Evolutionary conservation across 345 rosid genomes (phyloP), one percentile per base, ranked within the genome.

Genomic region (Eucalyptus erythrocorys): DNA sequence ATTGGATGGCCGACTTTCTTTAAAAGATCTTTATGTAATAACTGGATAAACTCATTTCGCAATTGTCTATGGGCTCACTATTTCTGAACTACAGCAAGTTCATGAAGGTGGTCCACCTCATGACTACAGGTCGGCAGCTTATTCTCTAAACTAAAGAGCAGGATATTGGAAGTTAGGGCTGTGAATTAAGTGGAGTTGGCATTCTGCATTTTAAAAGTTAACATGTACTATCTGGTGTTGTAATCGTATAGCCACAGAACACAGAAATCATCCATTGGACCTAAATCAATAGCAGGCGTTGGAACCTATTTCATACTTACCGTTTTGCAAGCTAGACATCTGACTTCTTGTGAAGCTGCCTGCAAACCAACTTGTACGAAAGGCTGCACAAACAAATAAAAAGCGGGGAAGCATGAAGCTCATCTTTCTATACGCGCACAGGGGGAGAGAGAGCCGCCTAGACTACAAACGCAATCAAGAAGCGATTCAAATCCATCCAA

Each of bases 321-420:
- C 71, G 98, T 95, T 91, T 95, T 96, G 95, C 99, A 97, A 91
- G 96, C 96, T 40, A 97, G 92, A 91, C 92, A 84, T 91, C 93
- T 93, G 57, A 96, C 94, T 27, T 51, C 81, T 51, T 92, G 92
- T 90, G 99, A 95, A 91, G 93, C 91, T 8, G 98, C 96, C 88
- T 88, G 90, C 89, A 97, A 92, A 68, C 99, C 99, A 68, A 93
- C 93, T 90, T 95, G 93, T 88, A 96, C 92, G 89, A 97, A 95
- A 90, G 94, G 86, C 99, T 96, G 90, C 87, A 32, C 53, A 88
- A 90, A 48, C 91, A 89, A 89, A 53, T 90, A 51, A 66, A 88
- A 86, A 86, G 37, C 30, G 10, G 50, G 48, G 49, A 43, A 8
- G 59, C 43, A 61, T 86, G 32, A 59, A 1, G 84, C 2, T 76